phyloP scores from a whole-genome alignment of 2,329 filamentous ascomycete species.

The Paraphoma sp. region DNA sequence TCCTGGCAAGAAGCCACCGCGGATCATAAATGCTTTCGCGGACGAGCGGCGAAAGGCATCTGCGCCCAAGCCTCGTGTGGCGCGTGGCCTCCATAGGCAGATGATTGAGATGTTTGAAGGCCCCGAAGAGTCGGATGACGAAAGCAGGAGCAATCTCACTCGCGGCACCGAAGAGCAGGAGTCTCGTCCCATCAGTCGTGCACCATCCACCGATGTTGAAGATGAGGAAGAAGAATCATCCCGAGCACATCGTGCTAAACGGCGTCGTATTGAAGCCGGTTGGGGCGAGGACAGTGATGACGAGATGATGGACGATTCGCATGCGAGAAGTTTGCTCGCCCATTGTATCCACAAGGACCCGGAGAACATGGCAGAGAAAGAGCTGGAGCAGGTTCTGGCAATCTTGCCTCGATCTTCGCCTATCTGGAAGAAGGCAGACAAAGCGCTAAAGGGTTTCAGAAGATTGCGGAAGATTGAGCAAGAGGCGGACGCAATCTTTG shows the following conservation, averaged over 20 bases:
- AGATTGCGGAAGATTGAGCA: constrained; percentile 79
- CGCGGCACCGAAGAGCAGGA: constrained; percentile 86
- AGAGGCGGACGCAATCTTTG: constrained; percentile 76
- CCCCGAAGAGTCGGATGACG: constrained; percentile 84
- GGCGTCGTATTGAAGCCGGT: constrained; percentile 52
- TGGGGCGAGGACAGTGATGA: constrained; percentile 58
- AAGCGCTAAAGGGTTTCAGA: constrained; percentile 61
- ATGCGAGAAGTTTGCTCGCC: constrained; percentile 55
- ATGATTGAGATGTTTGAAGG: constrained; percentile 76
- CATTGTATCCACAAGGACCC: constrained; percentile 65
- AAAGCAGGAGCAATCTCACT: constrained; percentile 70
- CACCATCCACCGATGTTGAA: constrained; percentile 59
- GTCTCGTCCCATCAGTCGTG: constrained; percentile 78
- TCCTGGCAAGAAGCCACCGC: constrained; percentile 48
- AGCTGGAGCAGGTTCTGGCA: constrained; percentile 62
- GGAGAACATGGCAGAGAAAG: constrained; percentile 71
- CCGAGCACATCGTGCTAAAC: constrained; percentile 53
- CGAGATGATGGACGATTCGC: constrained; percentile 55
- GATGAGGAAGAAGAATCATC: constrained; percentile 58
- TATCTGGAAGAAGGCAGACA: constrained; percentile 78
- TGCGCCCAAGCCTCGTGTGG: constrained; percentile 63
- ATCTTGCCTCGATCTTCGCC: constrained; percentile 62
- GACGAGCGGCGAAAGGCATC: constrained; percentile 67
- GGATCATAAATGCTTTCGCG: constrained; percentile 54
- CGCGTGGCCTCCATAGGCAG: constrained; percentile 80